Base-by-base conservation (phyloP, 2,329 filamentous ascomycete genomes). In the Aspergillus sp. region DNA sequence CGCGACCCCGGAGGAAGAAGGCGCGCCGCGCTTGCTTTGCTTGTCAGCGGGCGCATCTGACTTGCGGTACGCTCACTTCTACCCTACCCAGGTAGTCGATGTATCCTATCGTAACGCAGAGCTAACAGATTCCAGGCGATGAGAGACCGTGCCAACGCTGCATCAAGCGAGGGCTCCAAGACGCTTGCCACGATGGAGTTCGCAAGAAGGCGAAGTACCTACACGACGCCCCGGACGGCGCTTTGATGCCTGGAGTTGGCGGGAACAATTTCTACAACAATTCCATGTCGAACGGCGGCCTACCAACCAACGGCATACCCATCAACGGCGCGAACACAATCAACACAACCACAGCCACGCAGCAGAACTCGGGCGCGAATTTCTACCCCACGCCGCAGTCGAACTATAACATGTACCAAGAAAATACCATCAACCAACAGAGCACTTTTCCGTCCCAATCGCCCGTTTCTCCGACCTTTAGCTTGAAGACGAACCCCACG, bases 151-250 rank as follows among this genome's bases (percentile, higher is more conserved):
- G 95, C 76, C 88, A 93, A 73, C 85, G 95, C 72, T 99, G 95
- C 77, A 92, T 98, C 70, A 97, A 97, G 79, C 90, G 95, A 70
- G 92, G 92, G 50, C 86, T 98, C 23, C 91, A 93, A 71, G 93
- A 97, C 75, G 88, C 88, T 64, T 99, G 95, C 74, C 93, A 97
- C 77, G 95, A 99, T 74, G 95, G 95, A 57, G 93, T 98, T 55
- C 90, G 95, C 66, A 99, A 99, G 80, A 99, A 98, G 84, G 95
- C 95, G 56, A 99, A 99, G 78, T 99, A 99, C 77, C 90, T 99
- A 60, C 93, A 98, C 74, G 95, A 98, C 83, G 93, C 94, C 28
- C 93, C 94, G 41, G 88, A 92, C 56, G 93, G 96, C 75, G 93
- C 93, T 50, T 83, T 97, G 64, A 86, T 94, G 74, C 92, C 93